phyloP scores from a whole-genome alignment of 192 early-diverging fungal species.

The Coemansia sp. region DNA sequence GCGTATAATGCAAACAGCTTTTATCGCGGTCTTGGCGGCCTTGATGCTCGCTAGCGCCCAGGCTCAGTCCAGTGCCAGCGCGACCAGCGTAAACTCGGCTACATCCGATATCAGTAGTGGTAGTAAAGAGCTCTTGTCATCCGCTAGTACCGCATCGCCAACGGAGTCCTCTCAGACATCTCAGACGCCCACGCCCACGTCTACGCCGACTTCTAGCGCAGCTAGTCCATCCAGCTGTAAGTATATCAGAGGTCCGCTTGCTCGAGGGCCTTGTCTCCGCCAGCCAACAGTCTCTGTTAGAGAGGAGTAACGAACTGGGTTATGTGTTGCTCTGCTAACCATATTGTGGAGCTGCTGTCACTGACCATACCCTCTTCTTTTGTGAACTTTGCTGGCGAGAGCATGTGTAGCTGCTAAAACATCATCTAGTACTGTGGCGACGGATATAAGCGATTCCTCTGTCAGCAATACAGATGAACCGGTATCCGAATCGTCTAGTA shows the following conservation, averaged over 20 bases:
- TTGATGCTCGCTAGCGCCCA: slow-evolving; percentile 1
- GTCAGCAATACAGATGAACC: neutral
- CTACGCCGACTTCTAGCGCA: neutral
- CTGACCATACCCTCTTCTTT: neutral
- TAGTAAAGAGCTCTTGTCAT: neutral
- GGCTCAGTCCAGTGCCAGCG: neutral
- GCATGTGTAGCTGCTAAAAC: neutral
- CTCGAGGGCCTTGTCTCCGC: neutral
- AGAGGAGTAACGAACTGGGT: neutral
- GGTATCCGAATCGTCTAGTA: neutral
- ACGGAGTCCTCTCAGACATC: neutral
- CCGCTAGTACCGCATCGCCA: neutral
- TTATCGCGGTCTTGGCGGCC: neutral
- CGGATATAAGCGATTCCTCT: slow-evolving; percentile 3
- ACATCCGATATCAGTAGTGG: neutral
- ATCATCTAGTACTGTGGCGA: neutral
- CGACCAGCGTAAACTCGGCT: neutral
- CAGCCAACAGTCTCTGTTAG: neutral
- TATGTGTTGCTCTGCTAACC: neutral
- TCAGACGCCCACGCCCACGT: neutral
- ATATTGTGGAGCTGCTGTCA: neutral
- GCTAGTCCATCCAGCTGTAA: neutral
- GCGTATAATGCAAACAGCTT: neutral
- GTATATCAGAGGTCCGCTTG: neutral
- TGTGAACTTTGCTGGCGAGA: neutral